Evolutionary conservation across 1,284 basidiomycete species (phyloP).

Genomic region (Pseudozyma sp.): DNA sequence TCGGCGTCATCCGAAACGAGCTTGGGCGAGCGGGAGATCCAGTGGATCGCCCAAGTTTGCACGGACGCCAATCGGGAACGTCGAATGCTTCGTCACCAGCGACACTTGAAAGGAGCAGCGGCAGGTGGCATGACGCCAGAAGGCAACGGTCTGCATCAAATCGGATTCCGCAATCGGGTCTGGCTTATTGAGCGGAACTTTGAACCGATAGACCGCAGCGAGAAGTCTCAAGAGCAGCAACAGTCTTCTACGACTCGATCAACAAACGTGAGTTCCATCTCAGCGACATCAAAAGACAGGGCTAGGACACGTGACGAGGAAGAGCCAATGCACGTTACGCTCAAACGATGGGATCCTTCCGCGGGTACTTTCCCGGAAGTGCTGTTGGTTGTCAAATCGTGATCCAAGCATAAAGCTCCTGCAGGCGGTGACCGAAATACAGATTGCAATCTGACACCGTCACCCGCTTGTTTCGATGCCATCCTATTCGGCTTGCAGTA

Average conservation of each 20-base stretch:
- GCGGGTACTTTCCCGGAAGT: constrained; percentile 58
- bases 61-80: constrained; percentile 43
- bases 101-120: not conserved
- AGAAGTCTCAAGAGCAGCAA: constrained; percentile 1
- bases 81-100: constrained; percentile 16
- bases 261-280: constrained; percentile 29
- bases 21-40: constrained; percentile 43
- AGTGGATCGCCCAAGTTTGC: constrained; percentile 44
- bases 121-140: not conserved
- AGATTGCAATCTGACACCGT: constrained; percentile 15
- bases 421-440: too few species aligned
- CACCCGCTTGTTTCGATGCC: not conserved
- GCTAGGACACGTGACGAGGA: constrained; percentile 8
- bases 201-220: not conserved
- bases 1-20: constrained; percentile 42
- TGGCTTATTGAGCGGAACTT: constrained; percentile 56
- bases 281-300: not conserved
- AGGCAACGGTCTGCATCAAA: constrained; percentile 49
- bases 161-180: constrained; percentile 65
- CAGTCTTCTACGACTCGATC: constrained; percentile 5
- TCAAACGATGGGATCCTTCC: constrained; percentile 56
- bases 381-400: constrained; percentile 59
- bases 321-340: constrained; percentile 25
- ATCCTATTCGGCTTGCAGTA: not conserved
- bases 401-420: not conserved